phyloP scores from a whole-genome alignment of 495 filamentous ascomycete genomes.

The Patellaria atrata region DNA sequence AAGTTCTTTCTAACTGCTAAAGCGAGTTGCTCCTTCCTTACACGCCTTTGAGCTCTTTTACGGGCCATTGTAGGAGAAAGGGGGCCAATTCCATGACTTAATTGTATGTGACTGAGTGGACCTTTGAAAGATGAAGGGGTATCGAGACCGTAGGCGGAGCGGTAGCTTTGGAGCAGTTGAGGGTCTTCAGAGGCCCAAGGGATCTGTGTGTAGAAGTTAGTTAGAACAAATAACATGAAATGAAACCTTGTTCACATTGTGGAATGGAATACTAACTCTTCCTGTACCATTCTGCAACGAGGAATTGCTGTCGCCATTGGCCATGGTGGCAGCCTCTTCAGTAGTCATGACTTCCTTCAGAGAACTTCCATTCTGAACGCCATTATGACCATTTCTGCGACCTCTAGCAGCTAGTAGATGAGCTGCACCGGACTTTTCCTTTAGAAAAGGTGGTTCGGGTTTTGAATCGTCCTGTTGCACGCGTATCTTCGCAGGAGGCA shows the following conservation, averaged over 20 bases:
- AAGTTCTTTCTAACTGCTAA: constrained; percentile 77
- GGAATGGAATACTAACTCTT: constrained; percentile 16
- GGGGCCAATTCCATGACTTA: constrained; percentile 58
- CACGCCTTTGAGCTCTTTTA: constrained; percentile 44
- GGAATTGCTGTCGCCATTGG: constrained; percentile 14
- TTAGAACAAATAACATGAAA: constrained; percentile 1
- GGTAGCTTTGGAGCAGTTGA: constrained; percentile 64
- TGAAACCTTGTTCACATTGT: neutral
- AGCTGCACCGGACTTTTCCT: constrained; percentile 16
- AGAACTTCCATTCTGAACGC: constrained; percentile 18
- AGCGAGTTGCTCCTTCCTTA: constrained; percentile 68
- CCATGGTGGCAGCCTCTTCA: constrained; percentile 13
- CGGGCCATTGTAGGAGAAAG: constrained; percentile 60
- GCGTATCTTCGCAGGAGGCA: constrained; percentile 18
- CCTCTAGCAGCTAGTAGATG: constrained; percentile 9
- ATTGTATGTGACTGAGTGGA: constrained; percentile 54
- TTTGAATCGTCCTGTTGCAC: constrained; percentile 14
- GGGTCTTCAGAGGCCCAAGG: constrained; percentile 61
- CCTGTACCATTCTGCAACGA: constrained; percentile 22
- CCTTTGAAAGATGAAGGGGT: constrained; percentile 55
- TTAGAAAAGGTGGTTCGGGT: constrained; percentile 7
- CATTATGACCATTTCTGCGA: constrained; percentile 14
- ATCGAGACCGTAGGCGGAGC: constrained; percentile 58
- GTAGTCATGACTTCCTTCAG: constrained; percentile 26
- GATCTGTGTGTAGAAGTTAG: constrained; percentile 39